Base-by-base conservation (phyloP, 148 eudicot genomes). In the Hydrangea macrophylla region DNA sequence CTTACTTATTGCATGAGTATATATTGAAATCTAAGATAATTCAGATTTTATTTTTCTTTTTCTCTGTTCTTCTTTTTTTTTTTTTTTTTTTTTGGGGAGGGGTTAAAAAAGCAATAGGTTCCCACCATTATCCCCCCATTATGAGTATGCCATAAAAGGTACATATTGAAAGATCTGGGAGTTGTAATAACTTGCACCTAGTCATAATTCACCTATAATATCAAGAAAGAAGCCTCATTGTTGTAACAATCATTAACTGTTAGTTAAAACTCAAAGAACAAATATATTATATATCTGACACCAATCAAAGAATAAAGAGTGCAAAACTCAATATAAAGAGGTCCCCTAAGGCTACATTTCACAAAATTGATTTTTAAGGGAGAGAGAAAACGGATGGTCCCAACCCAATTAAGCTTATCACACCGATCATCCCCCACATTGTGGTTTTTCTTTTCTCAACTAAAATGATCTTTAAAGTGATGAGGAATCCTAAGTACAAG, bases 401-500 rank as follows among this genome's bases (percentile, higher is more conserved):
- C 68, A 15, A n/a, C n/a, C n/a, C n/a, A 45, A 9, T 57, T 30
- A 45, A 64, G 56, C 68, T 64, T 44, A 54, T 64, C 68, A 44
- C 40, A 64, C 67, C 59, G 31, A 64, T 62, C 55, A 65, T 69
- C 64, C 61, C 73, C 26, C 75, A 55, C 67, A 55, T 56, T 64
- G 55, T 59, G 31, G 64, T n/a, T n/a, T 56, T 70, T 64, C 15
- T 42, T 42, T 42, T 61, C 58, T 64, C 12, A 51, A 11, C 50
- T 45, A 25, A 65, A 70, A 45, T 64, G 67, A 59, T 65, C 71
- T 76, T 44, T 22, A 70, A 70, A 70, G 75, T 54, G 17, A 42
- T 12, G 67, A 36, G 77, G 81, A 81, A 77, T 81, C 81, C 84
- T 45, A 81, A 70, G 85, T 66, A 45, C 31, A 69, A 56, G 40